Percentiles rank a stretch among this genome's conserved stretches.
These are phyloP conservation scores for Conoideocrella luteorostrata DNA, from an alignment of 2,329 filamentous ascomycete genomes.

Conservation along the genomic window DNA sequence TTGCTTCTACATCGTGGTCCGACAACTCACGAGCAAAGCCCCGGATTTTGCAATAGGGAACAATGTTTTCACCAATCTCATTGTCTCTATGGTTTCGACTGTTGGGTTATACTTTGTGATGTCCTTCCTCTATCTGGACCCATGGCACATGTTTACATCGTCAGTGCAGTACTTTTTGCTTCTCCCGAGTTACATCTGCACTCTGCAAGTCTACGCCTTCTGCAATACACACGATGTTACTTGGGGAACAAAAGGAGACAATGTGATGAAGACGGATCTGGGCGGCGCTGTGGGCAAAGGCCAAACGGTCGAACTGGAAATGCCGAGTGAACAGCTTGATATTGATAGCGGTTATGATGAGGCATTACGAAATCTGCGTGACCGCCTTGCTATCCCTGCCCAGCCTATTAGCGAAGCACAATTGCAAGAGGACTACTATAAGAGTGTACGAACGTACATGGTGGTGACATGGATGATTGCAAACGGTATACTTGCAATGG, in stretches of 20 bases:
- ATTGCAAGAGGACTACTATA: slow-evolving; percentile 97
- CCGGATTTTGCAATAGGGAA: slow-evolving; percentile 58
- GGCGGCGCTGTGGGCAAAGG: slow-evolving; percentile 76
- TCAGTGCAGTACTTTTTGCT: slow-evolving; percentile 88
- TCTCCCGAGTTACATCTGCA: slow-evolving; percentile 91
- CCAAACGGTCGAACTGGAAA: slow-evolving; percentile 85
- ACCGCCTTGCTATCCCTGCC: slow-evolving; percentile 74
- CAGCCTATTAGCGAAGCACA: slow-evolving; percentile 63
- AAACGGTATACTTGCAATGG: slow-evolving; percentile 91
- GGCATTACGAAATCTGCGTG: slow-evolving; percentile 89
- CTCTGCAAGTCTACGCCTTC: slow-evolving; percentile 95
- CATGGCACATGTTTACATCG: slow-evolving; percentile 98
- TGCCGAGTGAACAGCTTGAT: slow-evolving; percentile 95
- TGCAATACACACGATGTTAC: slow-evolving; percentile 99
- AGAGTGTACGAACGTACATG: slow-evolving; percentile 95
- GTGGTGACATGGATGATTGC: slow-evolving; percentile 89
- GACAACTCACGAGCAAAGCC: slow-evolving; percentile 58
- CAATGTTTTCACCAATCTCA: slow-evolving; percentile 91
- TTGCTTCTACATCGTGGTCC: slow-evolving; percentile 78
- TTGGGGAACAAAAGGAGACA: slow-evolving; percentile 98
- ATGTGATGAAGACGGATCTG: slow-evolving; percentile 86
- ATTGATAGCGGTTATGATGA: slow-evolving; percentile 98
- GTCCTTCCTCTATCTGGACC: slow-evolving; percentile 93
- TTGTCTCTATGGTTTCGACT: slow-evolving; percentile 83
- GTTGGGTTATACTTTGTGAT: slow-evolving; percentile 93